A percentile compares a stretch with the other conserved stretches of the same genome.
These are phyloP conservation scores for Debaryomyces tyrocola DNA, from an alignment of 805 yeast species.

Conservation along the genomic window DNA sequence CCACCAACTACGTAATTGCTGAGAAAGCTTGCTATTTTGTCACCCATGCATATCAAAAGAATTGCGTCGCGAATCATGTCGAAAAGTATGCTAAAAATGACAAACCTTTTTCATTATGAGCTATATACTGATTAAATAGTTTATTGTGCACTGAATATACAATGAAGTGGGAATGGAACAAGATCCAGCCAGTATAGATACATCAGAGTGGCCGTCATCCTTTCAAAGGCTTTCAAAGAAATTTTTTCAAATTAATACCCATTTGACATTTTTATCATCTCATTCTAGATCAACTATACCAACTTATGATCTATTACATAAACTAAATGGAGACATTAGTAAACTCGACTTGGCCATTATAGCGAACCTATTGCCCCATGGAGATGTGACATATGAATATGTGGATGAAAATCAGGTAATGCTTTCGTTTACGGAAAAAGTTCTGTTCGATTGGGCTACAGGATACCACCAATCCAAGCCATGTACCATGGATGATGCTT, in stretches of 20 bases:
- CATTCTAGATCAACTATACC: constrained; percentile 36
- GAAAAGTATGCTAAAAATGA: background rate
- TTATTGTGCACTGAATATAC: no score
- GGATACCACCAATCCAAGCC: constrained; percentile 37
- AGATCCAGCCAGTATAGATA: background rate
- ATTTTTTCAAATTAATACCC: constrained; percentile 35
- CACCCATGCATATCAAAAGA: background rate
- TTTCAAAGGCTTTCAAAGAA: constrained; percentile 14
- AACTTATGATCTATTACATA: constrained; percentile 27
- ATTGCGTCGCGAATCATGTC: background rate
- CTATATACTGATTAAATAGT: no score
- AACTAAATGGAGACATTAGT: constrained; percentile 31
- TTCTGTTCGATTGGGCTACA: constrained; percentile 32
- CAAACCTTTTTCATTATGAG: background rate
- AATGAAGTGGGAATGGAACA: background rate
- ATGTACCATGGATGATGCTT: constrained; percentile 45
- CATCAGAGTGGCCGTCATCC: constrained; percentile 5
- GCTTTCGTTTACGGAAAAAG: constrained; percentile 45
- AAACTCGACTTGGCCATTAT: constrained; percentile 64
- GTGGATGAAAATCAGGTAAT: constrained; percentile 72
- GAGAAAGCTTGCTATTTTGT: background rate
- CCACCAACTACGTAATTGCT: background rate
- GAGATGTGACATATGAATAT: constrained; percentile 64
- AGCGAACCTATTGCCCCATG: constrained; percentile 62
- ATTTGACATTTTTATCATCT: constrained; percentile 38